A percentile compares a stretch with the other conserved stretches of the same genome.
phyloP scores from a whole-genome alignment of 768 basidiomycete species.

The Lactifluus pinguis region DNA sequence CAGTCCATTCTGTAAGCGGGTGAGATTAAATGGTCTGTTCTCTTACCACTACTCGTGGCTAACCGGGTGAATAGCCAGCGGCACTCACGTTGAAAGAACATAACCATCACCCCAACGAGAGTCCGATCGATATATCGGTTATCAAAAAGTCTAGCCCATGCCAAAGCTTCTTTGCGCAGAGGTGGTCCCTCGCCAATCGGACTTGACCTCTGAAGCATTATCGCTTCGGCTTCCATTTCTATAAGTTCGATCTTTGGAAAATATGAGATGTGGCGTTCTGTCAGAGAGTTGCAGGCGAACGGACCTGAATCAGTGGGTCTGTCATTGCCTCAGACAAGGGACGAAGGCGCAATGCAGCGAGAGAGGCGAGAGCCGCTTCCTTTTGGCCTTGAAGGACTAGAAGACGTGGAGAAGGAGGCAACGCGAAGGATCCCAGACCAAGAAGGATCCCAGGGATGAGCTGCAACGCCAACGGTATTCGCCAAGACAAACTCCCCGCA shows the following conservation, averaged over 20 bases:
- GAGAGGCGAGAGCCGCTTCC: conserved; percentile 48
- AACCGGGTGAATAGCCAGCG: background rate
- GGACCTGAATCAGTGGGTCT: conserved; percentile 46
- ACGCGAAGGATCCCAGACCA: conserved; percentile 46
- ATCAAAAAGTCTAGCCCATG: conserved; percentile 52
- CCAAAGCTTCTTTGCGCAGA: conserved; percentile 27
- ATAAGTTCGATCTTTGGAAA: conserved; percentile 56
- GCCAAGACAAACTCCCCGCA: conserved; percentile 59
- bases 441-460: conserved; percentile 60
- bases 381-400: conserved; percentile 46
- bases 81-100: conserved; percentile 74
- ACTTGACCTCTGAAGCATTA: conserved; percentile 37
- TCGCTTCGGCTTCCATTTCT: conserved; percentile 65
- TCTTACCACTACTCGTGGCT: background rate
- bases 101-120: conserved; percentile 59
- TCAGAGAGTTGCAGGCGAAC: background rate
- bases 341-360: conserved; percentile 48
- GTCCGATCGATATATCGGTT: conserved; percentile 51
- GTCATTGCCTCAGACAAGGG: conserved; percentile 34
- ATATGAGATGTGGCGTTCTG: background rate
- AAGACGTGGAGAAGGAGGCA: conserved; percentile 56
- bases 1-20: conserved; percentile 60
- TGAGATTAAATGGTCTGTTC: background rate
- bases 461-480: conserved; percentile 67
- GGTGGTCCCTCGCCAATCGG: conserved; percentile 21